These are phyloP conservation scores for Pisolithus marmoratus DNA, from an alignment of 768 basidiomycete genomes.

Conservation along the genomic window DNA sequence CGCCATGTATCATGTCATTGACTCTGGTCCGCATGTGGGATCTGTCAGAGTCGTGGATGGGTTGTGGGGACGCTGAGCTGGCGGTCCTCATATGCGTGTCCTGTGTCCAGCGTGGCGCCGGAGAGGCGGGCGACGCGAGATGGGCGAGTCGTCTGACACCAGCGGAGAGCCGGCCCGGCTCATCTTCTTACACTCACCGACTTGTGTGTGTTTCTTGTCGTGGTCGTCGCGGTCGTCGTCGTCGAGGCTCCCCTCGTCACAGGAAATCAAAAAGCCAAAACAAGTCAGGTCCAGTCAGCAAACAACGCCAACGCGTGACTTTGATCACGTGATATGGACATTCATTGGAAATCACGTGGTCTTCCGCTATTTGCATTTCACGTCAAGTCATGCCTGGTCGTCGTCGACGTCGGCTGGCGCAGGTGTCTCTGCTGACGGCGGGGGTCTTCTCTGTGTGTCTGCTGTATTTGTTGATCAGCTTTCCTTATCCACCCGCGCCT, in stretches of 20 bases:
- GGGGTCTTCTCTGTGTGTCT: slow-evolving; percentile 52
- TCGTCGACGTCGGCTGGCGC: too few relatives aligned
- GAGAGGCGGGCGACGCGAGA: slow-evolving; percentile 43
- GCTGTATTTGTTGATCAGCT: slow-evolving; percentile 58
- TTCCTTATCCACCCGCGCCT: slow-evolving; percentile 54
- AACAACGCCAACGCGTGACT: slow-evolving; percentile 32
- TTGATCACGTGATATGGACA: slow-evolving; percentile 27
- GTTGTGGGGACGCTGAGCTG: slow-evolving; percentile 28
- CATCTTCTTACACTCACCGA: slow-evolving; percentile 21
- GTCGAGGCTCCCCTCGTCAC: slow-evolving; percentile 11
- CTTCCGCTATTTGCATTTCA: neutral
- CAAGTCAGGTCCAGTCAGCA: slow-evolving; percentile 13
- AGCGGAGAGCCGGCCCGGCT: slow-evolving; percentile 35
- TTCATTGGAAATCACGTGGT: slow-evolving; percentile 22
- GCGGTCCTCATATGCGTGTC: slow-evolving; percentile 13
- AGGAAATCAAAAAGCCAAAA: slow-evolving; percentile 30
- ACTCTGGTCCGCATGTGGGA: slow-evolving; percentile 43
- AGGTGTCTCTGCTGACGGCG: slow-evolving; percentile 38
- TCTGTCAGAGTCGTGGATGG: slow-evolving; percentile 43
- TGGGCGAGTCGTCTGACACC: slow-evolving; percentile 52
- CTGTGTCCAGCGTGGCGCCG: slow-evolving; percentile 26
- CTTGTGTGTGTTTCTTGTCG: slow-evolving; percentile 2
- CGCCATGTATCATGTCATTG: slow-evolving; percentile 34
- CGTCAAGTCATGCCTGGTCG: slow-evolving; percentile 4
- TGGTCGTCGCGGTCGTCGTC: slow-evolving; percentile 4